Evolutionary conservation across 1,139 yeast genomes (phyloP).

Genomic region (Suhomyces ambrosiae): DNA sequence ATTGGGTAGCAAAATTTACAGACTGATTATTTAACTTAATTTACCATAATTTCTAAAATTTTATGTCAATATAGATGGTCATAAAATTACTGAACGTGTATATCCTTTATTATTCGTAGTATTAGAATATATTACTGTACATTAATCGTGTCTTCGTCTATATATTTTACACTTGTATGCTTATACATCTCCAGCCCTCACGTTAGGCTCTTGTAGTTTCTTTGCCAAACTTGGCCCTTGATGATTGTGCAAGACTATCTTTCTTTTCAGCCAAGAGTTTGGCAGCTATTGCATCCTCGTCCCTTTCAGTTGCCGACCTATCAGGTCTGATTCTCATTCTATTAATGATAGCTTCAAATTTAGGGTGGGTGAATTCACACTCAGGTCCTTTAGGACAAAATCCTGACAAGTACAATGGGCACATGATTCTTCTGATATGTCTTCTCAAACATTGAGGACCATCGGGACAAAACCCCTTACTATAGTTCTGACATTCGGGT

Average conservation of each 20-base stretch:
- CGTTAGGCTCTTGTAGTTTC: too few relatives aligned
- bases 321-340: conserved; percentile 57
- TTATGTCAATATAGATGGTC: too few relatives aligned
- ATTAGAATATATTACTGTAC: too few relatives aligned
- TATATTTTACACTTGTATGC: background rate
- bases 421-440: conserved; percentile 75
- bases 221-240: conserved; percentile 1
- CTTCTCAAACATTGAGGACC: conserved; percentile 87
- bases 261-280: conserved; percentile 12
- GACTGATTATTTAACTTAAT: too few relatives aligned
- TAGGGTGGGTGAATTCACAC: conserved; percentile 63
- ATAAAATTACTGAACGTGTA: too few relatives aligned
- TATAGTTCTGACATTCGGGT: conserved; percentile 84
- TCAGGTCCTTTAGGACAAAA: conserved; percentile 83
- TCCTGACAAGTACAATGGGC: conserved; percentile 86
- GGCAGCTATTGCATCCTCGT: conserved; percentile 12
- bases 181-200: background rate
- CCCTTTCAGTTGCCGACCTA: conserved; percentile 16
- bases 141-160: conserved; percentile 9
- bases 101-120: too few relatives aligned
- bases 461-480: conserved; percentile 87
- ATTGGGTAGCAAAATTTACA: too few relatives aligned
- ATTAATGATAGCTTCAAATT: conserved; percentile 48
- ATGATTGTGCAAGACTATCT: conserved; percentile 11
- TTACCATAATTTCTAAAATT: too few relatives aligned